Percentiles rank a stretch among this genome's conserved stretches.
Conservation (phyloP, 208 protist species). For the Kentomonas sorsogonicus region DNA sequence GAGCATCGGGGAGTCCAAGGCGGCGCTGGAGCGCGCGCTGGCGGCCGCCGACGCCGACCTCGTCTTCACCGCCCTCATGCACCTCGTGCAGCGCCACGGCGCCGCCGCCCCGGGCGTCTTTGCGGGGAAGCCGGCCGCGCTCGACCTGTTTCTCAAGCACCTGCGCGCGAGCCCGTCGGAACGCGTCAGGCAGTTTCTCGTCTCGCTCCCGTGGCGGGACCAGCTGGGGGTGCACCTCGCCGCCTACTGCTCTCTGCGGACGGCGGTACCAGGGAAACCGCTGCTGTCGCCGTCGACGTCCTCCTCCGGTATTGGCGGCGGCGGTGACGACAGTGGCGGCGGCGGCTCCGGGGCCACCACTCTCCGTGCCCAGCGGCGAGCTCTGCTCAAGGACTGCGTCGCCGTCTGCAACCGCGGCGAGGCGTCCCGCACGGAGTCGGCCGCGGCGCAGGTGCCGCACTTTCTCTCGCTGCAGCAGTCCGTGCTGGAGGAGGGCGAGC, state of each 20-base stretch:
- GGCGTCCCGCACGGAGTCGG: too few relatives aligned
- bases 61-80: conserved; percentile 58
- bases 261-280: too few relatives aligned
- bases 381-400: too few relatives aligned
- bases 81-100: conserved; percentile 45
- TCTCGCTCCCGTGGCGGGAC: conserved; percentile 38
- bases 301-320: too few relatives aligned
- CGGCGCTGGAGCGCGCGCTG: conserved; percentile 47
- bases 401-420: too few relatives aligned
- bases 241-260: conserved; percentile 44
- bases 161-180: conserved; percentile 28
- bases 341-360: too few relatives aligned
- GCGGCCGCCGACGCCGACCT: conserved; percentile 41
- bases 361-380: too few relatives aligned
- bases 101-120: conserved; percentile 29
- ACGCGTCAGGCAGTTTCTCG: conserved; percentile 36
- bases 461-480: too few relatives aligned
- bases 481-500: too few relatives aligned
- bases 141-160: conserved; percentile 48
- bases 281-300: too few relatives aligned
- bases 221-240: conserved; percentile 31
- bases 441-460: too few relatives aligned
- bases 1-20: conserved; percentile 60
- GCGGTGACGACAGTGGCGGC: too few relatives aligned
- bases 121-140: conserved; percentile 16